Evolutionary conservation across 495 filamentous ascomycete genomes (phyloP).

Genomic region (Cudoniella acicularis): DNA sequence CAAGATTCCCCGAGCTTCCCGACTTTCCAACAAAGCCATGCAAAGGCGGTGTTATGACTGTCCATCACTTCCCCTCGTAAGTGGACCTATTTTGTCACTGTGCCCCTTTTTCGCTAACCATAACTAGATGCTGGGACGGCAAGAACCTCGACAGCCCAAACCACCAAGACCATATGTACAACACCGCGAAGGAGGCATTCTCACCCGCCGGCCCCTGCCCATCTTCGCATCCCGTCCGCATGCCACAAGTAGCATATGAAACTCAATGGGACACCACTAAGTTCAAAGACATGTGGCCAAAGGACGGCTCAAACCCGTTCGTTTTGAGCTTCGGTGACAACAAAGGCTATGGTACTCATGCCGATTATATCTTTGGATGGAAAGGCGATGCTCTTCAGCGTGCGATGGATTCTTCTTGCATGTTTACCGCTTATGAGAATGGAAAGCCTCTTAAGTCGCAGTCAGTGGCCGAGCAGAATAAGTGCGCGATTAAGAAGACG

Average conservation of each 20-base stretch:
- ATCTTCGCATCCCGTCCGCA: conserved; percentile 47
- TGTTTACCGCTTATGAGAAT: conserved; percentile 45
- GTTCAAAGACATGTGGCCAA: conserved; percentile 68
- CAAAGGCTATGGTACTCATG: conserved; percentile 64
- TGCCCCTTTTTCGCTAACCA: background rate
- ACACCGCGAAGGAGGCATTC: conserved; percentile 31
- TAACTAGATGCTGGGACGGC: conserved; percentile 73
- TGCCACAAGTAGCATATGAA: conserved; percentile 58
- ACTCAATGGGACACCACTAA: conserved; percentile 48
- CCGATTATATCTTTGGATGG: conserved; percentile 78
- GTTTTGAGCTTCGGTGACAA: conserved; percentile 49
- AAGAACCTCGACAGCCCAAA: conserved; percentile 54
- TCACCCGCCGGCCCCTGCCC: conserved; percentile 42
- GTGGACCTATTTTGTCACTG: conserved; percentile 31
- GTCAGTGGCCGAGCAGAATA: conserved; percentile 36
- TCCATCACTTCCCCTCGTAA: conserved; percentile 71
- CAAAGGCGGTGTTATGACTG: conserved; percentile 60
- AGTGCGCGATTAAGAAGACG: conserved; percentile 38
- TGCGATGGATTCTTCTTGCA: conserved; percentile 49
- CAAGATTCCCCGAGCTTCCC: conserved; percentile 37
- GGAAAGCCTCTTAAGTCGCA: conserved; percentile 46
- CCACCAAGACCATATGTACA: conserved; percentile 50
- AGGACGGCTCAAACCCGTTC: conserved; percentile 43
- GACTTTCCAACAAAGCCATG: conserved; percentile 53
- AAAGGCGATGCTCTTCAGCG: conserved; percentile 58